Percentiles rank a stretch among this genome's conserved stretches.
Conservation (phyloP, 441 rosid genomes). For the Lagerstroemia fauriei region DNA sequence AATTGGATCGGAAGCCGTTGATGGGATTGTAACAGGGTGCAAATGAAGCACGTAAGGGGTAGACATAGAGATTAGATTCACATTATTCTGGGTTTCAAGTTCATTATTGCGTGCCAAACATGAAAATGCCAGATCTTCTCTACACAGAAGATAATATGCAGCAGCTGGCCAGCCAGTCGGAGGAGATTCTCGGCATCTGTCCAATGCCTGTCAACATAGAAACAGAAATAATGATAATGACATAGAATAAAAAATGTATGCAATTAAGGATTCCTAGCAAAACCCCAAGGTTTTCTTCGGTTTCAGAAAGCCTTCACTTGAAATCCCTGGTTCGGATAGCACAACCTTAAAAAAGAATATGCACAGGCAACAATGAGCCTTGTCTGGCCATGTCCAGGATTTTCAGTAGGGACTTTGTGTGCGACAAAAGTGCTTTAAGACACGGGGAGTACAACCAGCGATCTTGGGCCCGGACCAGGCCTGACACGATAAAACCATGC, state of each 20-base stretch:
- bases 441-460: background rate
- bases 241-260: background rate
- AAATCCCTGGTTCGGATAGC: background rate
- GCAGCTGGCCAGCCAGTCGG: slow-evolving; percentile 94
- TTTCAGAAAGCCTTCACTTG: background rate
- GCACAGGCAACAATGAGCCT: background rate
- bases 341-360: background rate
- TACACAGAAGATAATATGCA: slow-evolving; percentile 92
- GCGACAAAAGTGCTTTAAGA: background rate
- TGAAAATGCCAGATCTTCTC: slow-evolving; percentile 87
- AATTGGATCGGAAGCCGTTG: slow-evolving; percentile 66
- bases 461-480: background rate
- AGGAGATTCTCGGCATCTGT: slow-evolving; percentile 91
- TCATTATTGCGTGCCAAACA: slow-evolving; percentile 59
- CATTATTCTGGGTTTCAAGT: slow-evolving; percentile 57
- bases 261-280: slow-evolving; percentile 10
- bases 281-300: background rate
- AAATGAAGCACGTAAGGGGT: slow-evolving; percentile 95
- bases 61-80: slow-evolving; percentile 73
- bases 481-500: background rate
- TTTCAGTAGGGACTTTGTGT: background rate
- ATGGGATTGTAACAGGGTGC: slow-evolving; percentile 90
- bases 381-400: background rate
- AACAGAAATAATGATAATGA: slow-evolving; percentile 2
- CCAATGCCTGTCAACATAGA: slow-evolving; percentile 66